These are phyloP conservation scores for Bipolaris oryzae DNA, from an alignment of 2,329 filamentous ascomycete species.

Conservation along the genomic window DNA sequence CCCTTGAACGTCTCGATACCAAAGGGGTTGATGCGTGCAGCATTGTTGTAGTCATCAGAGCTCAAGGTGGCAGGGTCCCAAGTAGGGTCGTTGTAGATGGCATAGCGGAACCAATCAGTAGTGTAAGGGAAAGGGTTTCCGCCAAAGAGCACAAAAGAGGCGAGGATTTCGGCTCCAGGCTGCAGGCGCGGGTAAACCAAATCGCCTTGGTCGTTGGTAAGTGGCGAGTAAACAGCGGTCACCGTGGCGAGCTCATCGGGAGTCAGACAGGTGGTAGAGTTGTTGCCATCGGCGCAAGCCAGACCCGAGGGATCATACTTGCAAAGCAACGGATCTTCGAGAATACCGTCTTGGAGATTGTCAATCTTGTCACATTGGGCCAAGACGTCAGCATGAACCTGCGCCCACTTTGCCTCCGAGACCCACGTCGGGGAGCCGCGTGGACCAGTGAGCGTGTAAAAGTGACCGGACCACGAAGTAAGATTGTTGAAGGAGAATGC, in stretches of 20 bases:
- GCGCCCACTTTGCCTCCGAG: slow-evolving; percentile 47
- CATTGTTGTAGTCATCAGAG: slow-evolving; percentile 51
- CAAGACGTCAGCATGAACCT: slow-evolving; percentile 51
- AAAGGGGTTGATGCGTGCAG: slow-evolving; percentile 45
- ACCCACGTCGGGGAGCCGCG: slow-evolving; percentile 48
- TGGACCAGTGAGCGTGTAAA: slow-evolving; percentile 36
- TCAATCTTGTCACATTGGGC: slow-evolving; percentile 59
- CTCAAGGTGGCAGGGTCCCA: slow-evolving; percentile 52
- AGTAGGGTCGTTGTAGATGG: slow-evolving; percentile 53
- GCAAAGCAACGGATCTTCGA: slow-evolving; percentile 56
- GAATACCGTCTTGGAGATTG: slow-evolving; percentile 55
- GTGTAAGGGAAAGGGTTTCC: slow-evolving; percentile 53
- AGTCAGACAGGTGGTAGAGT: slow-evolving; percentile 53
- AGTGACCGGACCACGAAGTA: slow-evolving; percentile 42
- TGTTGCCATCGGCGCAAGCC: slow-evolving; percentile 41
- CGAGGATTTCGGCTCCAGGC: slow-evolving; percentile 54
- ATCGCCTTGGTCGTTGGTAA: slow-evolving; percentile 52
- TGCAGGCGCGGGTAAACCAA: slow-evolving; percentile 60
- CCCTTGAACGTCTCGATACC: slow-evolving; percentile 52
- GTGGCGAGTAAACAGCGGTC: slow-evolving; percentile 50
- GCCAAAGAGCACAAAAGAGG: slow-evolving; percentile 47
- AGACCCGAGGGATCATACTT: slow-evolving; percentile 51
- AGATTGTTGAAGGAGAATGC: slow-evolving; percentile 44
- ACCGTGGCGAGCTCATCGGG: slow-evolving; percentile 53
- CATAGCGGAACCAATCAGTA: slow-evolving; percentile 58